Evolutionary conservation across 805 yeast genomes (phyloP).

Genomic region (Schwanniomyces vanrijiae): DNA sequence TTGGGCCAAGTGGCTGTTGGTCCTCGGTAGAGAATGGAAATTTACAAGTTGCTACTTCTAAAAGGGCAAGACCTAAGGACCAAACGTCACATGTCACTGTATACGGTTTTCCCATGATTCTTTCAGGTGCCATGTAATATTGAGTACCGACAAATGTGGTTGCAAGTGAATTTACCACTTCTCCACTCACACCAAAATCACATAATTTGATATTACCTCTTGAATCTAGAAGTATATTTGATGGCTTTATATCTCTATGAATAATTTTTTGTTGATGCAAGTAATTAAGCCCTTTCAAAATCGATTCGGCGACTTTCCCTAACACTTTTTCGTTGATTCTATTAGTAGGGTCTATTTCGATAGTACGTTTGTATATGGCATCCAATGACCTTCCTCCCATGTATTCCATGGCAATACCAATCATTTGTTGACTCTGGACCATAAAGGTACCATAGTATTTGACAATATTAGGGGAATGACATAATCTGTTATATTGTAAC

Average conservation of each 20-base stretch:
- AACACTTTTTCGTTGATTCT: constrained; percentile 90
- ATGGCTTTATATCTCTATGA: constrained; percentile 96
- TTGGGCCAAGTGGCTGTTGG: constrained; percentile 54
- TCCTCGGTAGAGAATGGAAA: constrained; percentile 64
- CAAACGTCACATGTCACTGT: constrained; percentile 95
- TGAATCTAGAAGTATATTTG: constrained; percentile 76
- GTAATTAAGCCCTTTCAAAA: constrained; percentile 81
- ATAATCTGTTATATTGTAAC: constrained; percentile 80
- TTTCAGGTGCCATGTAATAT: constrained; percentile 97
- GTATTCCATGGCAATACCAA: constrained; percentile 94
- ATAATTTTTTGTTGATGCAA: constrained; percentile 84
- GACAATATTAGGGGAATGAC: constrained; percentile 82
- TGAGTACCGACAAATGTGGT: constrained; percentile 97
- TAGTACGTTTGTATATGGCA: constrained; percentile 80
- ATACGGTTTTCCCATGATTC: constrained; percentile 93
- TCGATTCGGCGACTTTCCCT: constrained; percentile 87
- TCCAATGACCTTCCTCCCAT: constrained; percentile 94
- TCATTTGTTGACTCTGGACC: constrained; percentile 72
- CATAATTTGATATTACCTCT: constrained; percentile 87
- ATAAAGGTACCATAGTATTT: constrained; percentile 90
- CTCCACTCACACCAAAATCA: constrained; percentile 98
- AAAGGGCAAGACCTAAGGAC: constrained; percentile 79
- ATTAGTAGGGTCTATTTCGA: constrained; percentile 64
- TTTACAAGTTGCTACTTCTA: constrained; percentile 91
- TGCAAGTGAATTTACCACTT: constrained; percentile 91